Evolutionary conservation across 2,329 filamentous ascomycete species (phyloP).

Genomic region (Colletotrichum horii): DNA sequence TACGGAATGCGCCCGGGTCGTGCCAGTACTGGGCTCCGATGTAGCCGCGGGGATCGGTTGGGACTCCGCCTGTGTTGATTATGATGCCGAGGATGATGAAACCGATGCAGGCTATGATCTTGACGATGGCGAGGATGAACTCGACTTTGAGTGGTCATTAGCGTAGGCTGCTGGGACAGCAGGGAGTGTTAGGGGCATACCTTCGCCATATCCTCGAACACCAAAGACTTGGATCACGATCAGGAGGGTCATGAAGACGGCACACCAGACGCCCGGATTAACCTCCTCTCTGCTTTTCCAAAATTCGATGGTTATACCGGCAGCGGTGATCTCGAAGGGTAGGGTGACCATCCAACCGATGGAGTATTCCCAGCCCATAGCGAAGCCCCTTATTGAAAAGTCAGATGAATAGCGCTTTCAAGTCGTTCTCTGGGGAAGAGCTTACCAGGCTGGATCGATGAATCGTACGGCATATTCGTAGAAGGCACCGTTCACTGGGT

Average conservation of each 20-base stretch:
- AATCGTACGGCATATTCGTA: constrained; percentile 64
- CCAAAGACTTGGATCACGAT: constrained; percentile 72
- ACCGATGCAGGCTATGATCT: background rate
- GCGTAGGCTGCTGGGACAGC: constrained; percentile 61
- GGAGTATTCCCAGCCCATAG: constrained; percentile 52
- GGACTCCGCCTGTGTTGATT: background rate
- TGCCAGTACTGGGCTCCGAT: constrained; percentile 27
- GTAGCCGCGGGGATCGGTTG: constrained; percentile 54
- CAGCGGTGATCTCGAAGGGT: constrained; percentile 63
- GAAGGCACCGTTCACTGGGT: constrained; percentile 66
- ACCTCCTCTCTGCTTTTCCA: constrained; percentile 71
- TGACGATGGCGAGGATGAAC: constrained; percentile 64
- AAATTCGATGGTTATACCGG: constrained; percentile 76
- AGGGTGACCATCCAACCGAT: background rate
- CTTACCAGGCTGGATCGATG: constrained; percentile 60
- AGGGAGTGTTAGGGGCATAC: constrained; percentile 57
- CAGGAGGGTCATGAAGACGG: constrained; percentile 69
- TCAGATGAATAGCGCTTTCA: background rate
- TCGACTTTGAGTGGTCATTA: constrained; percentile 66
- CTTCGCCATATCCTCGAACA: constrained; percentile 71
- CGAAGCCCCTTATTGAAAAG: constrained; percentile 42
- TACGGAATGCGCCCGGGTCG: constrained; percentile 43
- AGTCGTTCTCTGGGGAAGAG: accelerated
- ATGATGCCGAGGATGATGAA: background rate
- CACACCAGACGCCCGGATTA: constrained; percentile 81